phyloP scores from a whole-genome alignment of 2,329 filamentous ascomycete species.

The Fusarium sp. region DNA sequence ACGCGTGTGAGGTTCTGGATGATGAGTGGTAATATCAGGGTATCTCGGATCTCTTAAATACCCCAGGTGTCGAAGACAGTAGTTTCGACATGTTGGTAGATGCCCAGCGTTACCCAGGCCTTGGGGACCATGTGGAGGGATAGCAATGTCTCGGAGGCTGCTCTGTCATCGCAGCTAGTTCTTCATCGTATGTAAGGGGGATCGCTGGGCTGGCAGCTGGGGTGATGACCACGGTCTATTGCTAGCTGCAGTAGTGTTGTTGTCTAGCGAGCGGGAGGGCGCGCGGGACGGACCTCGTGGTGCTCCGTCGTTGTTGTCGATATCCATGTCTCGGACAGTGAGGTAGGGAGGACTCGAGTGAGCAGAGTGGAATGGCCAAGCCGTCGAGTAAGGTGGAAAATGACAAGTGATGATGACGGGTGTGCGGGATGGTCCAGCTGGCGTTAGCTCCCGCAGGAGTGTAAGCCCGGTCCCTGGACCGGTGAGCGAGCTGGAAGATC shows the following conservation, averaged over 20 bases:
- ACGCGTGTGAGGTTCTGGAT: neutral
- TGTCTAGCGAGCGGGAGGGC: constrained; percentile 6
- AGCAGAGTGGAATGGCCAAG: too few relatives aligned
- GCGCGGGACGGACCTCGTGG: neutral
- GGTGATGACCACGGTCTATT: neutral
- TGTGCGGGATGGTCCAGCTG: too few relatives aligned
- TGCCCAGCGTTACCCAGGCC: neutral
- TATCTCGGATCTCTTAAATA: neutral
- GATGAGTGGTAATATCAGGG: neutral
- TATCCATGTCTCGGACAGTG: constrained; percentile 9
- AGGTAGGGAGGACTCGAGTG: too few relatives aligned
- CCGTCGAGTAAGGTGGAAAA: too few relatives aligned
- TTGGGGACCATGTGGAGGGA: too few relatives aligned
- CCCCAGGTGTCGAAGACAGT: neutral
- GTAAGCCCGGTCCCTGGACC: too few relatives aligned
- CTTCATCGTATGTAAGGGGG: neutral
- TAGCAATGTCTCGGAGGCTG: too few relatives aligned
- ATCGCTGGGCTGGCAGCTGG: neutral
- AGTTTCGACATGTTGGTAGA: neutral
- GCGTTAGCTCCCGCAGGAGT: too few relatives aligned
- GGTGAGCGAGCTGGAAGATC: too few relatives aligned
- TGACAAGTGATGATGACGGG: too few relatives aligned
- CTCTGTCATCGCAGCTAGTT: neutral
- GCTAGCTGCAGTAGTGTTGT: constrained; percentile 18
- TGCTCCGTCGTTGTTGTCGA: neutral